Evolutionary conservation across 768 basidiomycete species (phyloP).

Genomic region (Clitopilus passeckerianus): DNA sequence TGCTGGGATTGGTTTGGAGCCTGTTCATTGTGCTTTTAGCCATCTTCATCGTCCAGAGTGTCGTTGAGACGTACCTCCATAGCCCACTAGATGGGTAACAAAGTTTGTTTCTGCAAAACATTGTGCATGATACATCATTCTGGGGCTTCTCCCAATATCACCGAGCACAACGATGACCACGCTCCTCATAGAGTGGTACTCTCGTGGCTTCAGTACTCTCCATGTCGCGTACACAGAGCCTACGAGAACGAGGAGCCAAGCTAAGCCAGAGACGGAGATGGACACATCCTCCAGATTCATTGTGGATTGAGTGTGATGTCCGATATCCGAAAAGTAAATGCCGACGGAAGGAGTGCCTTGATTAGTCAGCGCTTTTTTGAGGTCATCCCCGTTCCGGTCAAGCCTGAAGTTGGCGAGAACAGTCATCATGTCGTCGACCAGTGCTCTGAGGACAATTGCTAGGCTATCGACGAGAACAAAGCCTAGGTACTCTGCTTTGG

Average conservation of each 20-base stretch:
- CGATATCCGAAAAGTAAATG: background rate
- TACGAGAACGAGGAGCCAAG: background rate
- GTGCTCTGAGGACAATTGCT: background rate
- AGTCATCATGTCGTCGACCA: background rate
- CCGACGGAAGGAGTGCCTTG: background rate
- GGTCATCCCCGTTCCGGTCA: background rate
- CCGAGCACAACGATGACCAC: slow-evolving; percentile 92
- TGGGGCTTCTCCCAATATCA: slow-evolving; percentile 91
- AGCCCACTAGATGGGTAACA: slow-evolving; percentile 78
- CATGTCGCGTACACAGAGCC: background rate
- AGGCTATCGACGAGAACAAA: background rate
- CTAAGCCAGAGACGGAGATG: background rate
- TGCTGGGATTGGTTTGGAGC: slow-evolving; percentile 71
- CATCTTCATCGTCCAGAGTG: background rate
- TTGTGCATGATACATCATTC: slow-evolving; percentile 99
- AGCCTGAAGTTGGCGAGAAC: background rate
- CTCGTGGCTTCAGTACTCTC: slow-evolving; percentile 24
- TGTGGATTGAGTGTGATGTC: background rate
- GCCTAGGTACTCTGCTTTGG: background rate
- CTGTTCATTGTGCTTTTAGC: slow-evolving; percentile 29
- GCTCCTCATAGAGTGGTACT: slow-evolving; percentile 47
- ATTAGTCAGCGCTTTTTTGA: background rate
- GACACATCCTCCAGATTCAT: background rate
- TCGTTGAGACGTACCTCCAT: slow-evolving; percentile 55
- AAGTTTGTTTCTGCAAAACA: slow-evolving; percentile 82